These are phyloP conservation scores for Musa troglodytarum DNA, from an alignment of 176 grass and related monocot species.

Conservation along the genomic window DNA sequence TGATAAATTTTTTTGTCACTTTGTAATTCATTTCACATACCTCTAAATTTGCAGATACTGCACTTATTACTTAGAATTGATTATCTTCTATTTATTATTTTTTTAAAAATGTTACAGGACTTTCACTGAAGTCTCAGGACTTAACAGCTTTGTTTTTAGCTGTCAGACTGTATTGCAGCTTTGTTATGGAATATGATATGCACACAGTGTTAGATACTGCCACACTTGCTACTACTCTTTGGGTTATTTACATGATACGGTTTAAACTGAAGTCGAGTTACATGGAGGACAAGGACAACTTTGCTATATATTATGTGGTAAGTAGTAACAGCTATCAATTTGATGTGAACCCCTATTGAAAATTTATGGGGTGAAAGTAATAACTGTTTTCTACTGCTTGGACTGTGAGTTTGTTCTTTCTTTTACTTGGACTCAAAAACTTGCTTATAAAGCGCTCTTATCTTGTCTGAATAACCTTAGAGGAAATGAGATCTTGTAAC, in stretches of 20 bases:
- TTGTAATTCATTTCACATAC: background rate
- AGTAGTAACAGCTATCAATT: background rate
- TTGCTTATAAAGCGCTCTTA: background rate
- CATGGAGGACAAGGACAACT: conserved; percentile 24
- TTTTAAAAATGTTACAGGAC: background rate
- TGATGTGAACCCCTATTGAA: background rate
- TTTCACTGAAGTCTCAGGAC: conserved; percentile 23
- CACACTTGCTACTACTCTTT: conserved; percentile 13
- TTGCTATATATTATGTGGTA: conserved; percentile 19
- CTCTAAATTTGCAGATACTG: no score
- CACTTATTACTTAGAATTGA: no score
- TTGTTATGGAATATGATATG: conserved; percentile 18
- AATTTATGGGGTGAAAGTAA: background rate
- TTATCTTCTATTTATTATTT: background rate
- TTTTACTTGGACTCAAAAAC: background rate
- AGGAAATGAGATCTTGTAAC: background rate
- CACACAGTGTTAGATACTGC: conserved; percentile 20
- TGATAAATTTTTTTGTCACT: background rate
- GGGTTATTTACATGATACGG: conserved; percentile 24
- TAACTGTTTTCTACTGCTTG: background rate
- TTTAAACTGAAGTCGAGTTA: conserved; percentile 15
- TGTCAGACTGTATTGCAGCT: conserved; percentile 17
- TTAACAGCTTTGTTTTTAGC: conserved; percentile 23
- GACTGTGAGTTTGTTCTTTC: background rate
- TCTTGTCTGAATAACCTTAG: background rate